These are phyloP conservation scores for Alternaria tenuissima DNA, from an alignment of 2,329 filamentous ascomycete genomes.

Conservation along the genomic window DNA sequence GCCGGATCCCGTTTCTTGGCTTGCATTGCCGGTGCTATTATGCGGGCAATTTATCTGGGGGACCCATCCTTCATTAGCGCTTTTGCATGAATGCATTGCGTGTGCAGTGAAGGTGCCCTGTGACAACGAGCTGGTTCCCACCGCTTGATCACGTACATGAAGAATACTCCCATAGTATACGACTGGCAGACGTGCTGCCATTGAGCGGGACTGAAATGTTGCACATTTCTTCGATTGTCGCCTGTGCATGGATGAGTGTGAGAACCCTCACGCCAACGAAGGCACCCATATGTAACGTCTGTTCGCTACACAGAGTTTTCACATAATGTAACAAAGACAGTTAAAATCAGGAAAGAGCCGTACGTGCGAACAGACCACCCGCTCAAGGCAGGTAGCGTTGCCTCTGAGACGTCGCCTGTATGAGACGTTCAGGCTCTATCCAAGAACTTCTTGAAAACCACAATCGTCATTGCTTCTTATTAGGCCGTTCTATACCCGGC, in stretches of 20 bases:
- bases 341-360: not conserved
- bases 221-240: not conserved
- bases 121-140: not conserved
- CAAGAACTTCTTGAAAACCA: slow-evolving; percentile 27
- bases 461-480: slow-evolving; percentile 19
- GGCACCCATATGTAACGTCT: slow-evolving; percentile 26
- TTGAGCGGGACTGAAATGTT: not conserved
- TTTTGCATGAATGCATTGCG: slow-evolving; percentile 18
- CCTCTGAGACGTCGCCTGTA: slow-evolving; percentile 40
- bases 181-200: not conserved
- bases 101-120: slow-evolving; percentile 15
- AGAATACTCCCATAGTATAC: not conserved
- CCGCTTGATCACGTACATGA: not conserved
- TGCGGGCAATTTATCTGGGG: slow-evolving; percentile 10
- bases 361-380: slow-evolving; percentile 15
- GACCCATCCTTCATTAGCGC: slow-evolving; percentile 28
- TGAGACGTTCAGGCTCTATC: slow-evolving; percentile 42
- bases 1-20: slow-evolving; percentile 1
- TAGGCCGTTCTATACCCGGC: slow-evolving; percentile 18
- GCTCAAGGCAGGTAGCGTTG: slow-evolving; percentile 24
- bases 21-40: slow-evolving; percentile 23
- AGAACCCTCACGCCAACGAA: slow-evolving; percentile 4
- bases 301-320: slow-evolving; percentile 26
- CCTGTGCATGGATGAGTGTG: not conserved
- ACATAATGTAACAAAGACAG: slow-evolving; percentile 9